These are phyloP conservation scores for Geosiphon pyriformis DNA, from an alignment of 192 early-diverging fungal genomes.

Conservation along the genomic window DNA sequence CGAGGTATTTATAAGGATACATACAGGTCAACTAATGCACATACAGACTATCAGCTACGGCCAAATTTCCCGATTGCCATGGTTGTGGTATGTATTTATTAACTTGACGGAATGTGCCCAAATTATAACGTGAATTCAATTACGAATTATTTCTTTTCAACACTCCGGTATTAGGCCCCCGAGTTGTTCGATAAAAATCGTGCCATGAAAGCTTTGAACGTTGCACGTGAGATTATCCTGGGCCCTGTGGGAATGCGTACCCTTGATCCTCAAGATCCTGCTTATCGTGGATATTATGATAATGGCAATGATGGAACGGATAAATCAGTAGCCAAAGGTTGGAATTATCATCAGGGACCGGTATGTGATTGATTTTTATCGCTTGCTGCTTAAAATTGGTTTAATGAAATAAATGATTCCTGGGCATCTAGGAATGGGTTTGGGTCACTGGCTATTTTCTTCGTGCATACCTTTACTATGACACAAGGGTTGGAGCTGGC, in stretches of 20 bases:
- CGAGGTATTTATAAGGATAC: conserved; percentile 96
- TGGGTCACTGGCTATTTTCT: conserved; percentile 90
- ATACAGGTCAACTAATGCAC: conserved; percentile 60
- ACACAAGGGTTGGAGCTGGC: conserved; percentile 31
- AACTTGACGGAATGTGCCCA: too few species aligned
- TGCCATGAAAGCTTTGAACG: conserved; percentile 61
- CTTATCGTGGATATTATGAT: conserved; percentile 91
- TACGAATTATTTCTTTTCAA: too few species aligned
- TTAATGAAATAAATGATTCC: background rate
- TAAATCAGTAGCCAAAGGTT: conserved; percentile 84
- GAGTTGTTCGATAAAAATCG: conserved; percentile 83
- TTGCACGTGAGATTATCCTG: conserved; percentile 61
- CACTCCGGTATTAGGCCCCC: conserved; percentile 52
- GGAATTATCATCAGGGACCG: conserved; percentile 97
- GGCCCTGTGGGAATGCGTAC: conserved; percentile 95
- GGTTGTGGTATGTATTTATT: conserved; percentile 46
- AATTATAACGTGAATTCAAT: too few species aligned
- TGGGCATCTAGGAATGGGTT: conserved; percentile 80
- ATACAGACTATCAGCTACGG: conserved; percentile 88
- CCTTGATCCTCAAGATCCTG: conserved; percentile 87
- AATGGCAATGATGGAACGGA: conserved; percentile 87
- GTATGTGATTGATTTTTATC: conserved; percentile 29
- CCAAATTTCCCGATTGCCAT: conserved; percentile 91
- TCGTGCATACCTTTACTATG: conserved; percentile 75
- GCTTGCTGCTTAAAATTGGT: background rate